Conservation (phyloP, 2,329 filamentous ascomycete genomes). For the Fusarium sp. region DNA sequence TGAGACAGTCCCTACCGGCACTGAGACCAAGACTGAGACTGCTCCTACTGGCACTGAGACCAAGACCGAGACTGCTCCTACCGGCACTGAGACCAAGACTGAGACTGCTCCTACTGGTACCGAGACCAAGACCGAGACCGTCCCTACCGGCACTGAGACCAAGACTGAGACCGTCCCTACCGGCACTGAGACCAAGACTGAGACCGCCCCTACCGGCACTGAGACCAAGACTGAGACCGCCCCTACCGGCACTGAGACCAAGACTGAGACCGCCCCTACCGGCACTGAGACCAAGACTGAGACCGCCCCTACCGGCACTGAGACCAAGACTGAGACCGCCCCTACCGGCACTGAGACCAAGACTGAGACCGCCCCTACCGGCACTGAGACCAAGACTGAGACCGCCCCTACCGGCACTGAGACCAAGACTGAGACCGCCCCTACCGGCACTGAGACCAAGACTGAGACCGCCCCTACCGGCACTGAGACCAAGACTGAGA, state of each 20-base stretch:
- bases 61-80: no score
- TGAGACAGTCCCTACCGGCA: neutral
- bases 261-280: no score
- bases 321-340: neutral
- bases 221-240: neutral
- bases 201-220: neutral
- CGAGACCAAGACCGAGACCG: neutral
- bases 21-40: no score
- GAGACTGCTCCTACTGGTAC: no score
- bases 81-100: slow-evolving; percentile 16
- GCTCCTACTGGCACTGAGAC: neutral
- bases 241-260: neutral
- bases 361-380: neutral
- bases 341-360: slow-evolving; percentile 7
- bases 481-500: slow-evolving; percentile 4
- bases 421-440: neutral
- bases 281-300: neutral
- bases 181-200: neutral
- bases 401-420: neutral
- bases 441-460: neutral
- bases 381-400: neutral
- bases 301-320: neutral
- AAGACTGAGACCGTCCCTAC: no score
- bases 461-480: neutral
- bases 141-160: neutral